A percentile compares a stretch with the other conserved stretches of the same genome.
Evolutionary conservation across 257 asterid species (phyloP).

Genomic region (Solanum tarijense): DNA sequence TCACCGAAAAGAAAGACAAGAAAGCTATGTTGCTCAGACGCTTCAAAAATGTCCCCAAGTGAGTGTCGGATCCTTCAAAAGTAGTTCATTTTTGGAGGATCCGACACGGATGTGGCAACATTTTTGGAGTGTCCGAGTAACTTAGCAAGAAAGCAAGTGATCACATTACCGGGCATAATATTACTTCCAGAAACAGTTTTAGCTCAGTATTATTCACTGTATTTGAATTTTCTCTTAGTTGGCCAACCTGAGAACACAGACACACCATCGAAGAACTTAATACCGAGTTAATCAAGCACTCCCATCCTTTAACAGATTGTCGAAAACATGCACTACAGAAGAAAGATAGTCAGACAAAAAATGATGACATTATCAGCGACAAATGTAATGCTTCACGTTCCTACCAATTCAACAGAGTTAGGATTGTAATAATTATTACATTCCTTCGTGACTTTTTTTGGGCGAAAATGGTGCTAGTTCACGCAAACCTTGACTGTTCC

Average conservation of each 20-base stretch:
- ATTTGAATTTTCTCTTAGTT: slow-evolving; percentile 57
- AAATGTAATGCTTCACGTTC: background rate
- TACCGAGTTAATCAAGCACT: background rate
- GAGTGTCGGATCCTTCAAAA: background rate
- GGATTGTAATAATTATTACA: background rate
- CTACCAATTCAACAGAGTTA: background rate
- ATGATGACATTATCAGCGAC: background rate
- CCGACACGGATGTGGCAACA: too few relatives aligned
- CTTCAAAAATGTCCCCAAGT: background rate
- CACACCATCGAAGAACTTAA: background rate
- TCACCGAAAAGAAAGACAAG: background rate
- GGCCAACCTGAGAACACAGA: slow-evolving; percentile 43
- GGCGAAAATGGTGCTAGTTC: background rate
- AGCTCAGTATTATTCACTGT: slow-evolving; percentile 55
- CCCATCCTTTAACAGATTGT: background rate
- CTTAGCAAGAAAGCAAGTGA: background rate
- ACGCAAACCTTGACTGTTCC: fast-evolving
- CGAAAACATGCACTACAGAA: background rate
- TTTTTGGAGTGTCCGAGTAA: background rate
- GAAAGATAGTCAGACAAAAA: background rate
- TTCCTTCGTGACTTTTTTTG: background rate
- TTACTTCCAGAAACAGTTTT: slow-evolving; percentile 62
- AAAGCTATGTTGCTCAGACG: background rate
- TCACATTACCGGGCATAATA: slow-evolving; percentile 40
- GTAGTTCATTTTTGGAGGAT: background rate